Base-by-base conservation (phyloP, 176 grass and related monocot genomes). In the Luzula sylvatica region DNA sequence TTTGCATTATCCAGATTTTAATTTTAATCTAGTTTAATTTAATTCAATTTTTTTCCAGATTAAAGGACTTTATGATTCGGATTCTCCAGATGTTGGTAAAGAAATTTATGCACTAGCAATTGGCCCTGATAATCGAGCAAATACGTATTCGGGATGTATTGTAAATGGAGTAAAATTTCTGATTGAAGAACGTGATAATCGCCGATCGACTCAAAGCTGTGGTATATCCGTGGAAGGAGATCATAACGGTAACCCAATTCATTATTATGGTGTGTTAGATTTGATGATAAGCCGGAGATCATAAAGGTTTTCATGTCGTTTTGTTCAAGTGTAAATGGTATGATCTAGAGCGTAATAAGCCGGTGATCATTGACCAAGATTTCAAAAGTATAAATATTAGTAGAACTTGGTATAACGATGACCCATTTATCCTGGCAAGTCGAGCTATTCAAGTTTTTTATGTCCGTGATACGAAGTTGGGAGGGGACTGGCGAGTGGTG, bases 301-400 rank as follows among this genome's bases (percentile, higher is more conserved):
- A 27, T 30, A 18, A 57, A 7, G 16, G 15, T 35, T 16, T 17
- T 15, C 11, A 16, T 8, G 30, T 35, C 5, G 30, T 35, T 35
- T 35, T 35, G 30, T 35, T 35, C 9, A 35, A 35, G 9, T 35
- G 21, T 15, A 5, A 29, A 3, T 58, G 11, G 54, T 58, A 18
- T 38, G 26, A 58, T 40, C 12, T 58, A 28, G 54, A 57, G 8
- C 18, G 11, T n/a, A 57, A 57, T 17, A 56, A 12, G 30, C 1
- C 19, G 11, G n/a, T 56, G 6, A 14, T 35, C 14, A 58, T 12
- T 4, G 8, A 58, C 30, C 2, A 11, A 12, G 2, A 57, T 35
- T 26, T 57, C 1, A 57, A 18, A n/a, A 57, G 53, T 15, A 57
- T 38, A 26, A 38, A 57, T 57, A 35, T 57, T 29, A 15, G 23